A percentile compares a stretch with the other conserved stretches of the same genome.
Conservation (phyloP, 2,329 filamentous ascomycete species). For the Fusarium buxicola region DNA sequence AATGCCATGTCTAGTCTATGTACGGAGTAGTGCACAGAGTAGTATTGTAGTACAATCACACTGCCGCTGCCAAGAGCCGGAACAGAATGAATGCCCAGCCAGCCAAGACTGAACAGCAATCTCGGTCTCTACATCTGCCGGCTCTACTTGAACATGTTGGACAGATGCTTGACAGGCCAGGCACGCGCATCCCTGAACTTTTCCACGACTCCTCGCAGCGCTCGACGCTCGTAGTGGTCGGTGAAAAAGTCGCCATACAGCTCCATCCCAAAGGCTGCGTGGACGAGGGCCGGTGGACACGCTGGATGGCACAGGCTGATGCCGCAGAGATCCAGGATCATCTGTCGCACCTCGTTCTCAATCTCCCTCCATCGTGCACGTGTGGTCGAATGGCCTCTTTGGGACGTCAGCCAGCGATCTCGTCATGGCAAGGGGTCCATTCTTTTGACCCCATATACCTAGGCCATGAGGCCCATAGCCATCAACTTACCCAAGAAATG, state of each 20-base stretch:
- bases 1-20: slow-evolving; percentile 3
- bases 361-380: slow-evolving; percentile 51
- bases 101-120: slow-evolving; percentile 10
- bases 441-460: too few relatives aligned
- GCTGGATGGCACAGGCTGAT: slow-evolving; percentile 54
- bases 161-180: slow-evolving; percentile 53
- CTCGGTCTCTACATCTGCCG: neutral
- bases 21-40: neutral
- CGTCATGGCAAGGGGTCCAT: neutral
- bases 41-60: neutral
- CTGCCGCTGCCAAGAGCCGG: slow-evolving; percentile 11
- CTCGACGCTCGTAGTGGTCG: slow-evolving; percentile 53
- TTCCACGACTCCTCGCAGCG: slow-evolving; percentile 55
- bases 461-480: too few relatives aligned
- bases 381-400: slow-evolving; percentile 43
- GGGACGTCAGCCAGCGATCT: slow-evolving; percentile 19
- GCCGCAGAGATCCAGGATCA: slow-evolving; percentile 55
- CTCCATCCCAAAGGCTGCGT: slow-evolving; percentile 55
- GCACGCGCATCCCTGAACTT: slow-evolving; percentile 58
- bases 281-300: slow-evolving; percentile 54
- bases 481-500: slow-evolving; percentile 49
- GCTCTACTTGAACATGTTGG: slow-evolving; percentile 50
- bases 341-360: slow-evolving; percentile 53
- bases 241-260: slow-evolving; percentile 58
- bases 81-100: slow-evolving; percentile 1